phyloP scores from a whole-genome alignment of 257 asterid genomes.

The Paulownia fortunei region DNA sequence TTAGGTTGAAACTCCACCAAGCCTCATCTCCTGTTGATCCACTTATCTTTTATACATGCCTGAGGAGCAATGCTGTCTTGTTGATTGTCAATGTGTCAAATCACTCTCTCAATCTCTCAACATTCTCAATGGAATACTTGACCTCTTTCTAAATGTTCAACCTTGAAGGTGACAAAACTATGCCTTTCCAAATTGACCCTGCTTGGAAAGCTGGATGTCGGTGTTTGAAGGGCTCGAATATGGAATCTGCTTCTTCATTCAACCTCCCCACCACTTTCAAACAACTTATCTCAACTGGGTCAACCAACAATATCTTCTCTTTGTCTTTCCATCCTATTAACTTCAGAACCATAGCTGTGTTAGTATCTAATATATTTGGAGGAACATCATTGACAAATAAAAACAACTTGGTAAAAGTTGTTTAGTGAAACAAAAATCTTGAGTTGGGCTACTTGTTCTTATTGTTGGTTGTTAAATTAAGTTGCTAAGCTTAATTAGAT shows the following conservation, averaged over 20 bases:
- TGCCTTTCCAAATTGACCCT: conserved; percentile 75
- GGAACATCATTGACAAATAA: not conserved
- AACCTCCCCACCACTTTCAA: conserved; percentile 51
- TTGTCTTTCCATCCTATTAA: conserved; percentile 75
- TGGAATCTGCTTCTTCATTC: conserved; percentile 61
- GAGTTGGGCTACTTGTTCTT: not conserved
- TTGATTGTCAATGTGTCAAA: conserved; percentile 2
- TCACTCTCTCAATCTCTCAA: conserved; percentile 53
- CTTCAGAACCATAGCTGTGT: conserved; percentile 39
- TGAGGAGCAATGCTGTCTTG: not conserved
- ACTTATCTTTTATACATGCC: not conserved
- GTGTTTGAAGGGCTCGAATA: conserved; percentile 55
- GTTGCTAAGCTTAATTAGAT: not conserved
- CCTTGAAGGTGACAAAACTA: conserved; percentile 74
- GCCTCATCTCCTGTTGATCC: not conserved
- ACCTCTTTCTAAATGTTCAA: conserved; percentile 73
- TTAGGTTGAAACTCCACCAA: not conserved
- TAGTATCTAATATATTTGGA: conserved; percentile 1
- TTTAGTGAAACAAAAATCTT: not conserved
- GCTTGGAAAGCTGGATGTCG: conserved; percentile 59
- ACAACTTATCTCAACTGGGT: conserved; percentile 63
- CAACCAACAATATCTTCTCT: conserved; percentile 66
- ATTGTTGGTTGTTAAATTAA: too few species aligned
- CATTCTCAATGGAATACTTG: conserved; percentile 59
- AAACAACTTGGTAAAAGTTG: not conserved